Evolutionary conservation across 768 basidiomycete genomes (phyloP).

Genomic region (Lyophyllum decastes): DNA sequence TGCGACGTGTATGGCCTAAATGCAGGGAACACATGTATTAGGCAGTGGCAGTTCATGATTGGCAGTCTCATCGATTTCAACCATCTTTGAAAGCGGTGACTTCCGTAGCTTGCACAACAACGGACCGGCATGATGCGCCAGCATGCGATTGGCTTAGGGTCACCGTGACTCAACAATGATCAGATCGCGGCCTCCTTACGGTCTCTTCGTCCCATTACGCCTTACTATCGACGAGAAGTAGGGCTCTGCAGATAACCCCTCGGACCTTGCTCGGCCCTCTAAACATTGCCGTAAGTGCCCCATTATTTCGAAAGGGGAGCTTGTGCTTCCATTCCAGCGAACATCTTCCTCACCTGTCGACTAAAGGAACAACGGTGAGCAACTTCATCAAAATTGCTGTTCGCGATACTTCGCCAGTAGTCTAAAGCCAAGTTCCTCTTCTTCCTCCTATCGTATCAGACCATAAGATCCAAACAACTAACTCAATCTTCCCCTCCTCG

Average conservation of each 20-base stretch:
- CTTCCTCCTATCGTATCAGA: neutral
- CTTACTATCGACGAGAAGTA: constrained; percentile 6
- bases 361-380: neutral
- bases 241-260: constrained; percentile 5
- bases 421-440: constrained; percentile 4
- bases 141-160: neutral
- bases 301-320: constrained; percentile 5
- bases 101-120: neutral
- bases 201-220: constrained; percentile 1
- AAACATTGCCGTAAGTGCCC: constrained; percentile 1
- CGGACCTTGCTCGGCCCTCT: constrained; percentile 15
- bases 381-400: neutral
- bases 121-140: neutral
- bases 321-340: constrained; percentile 2
- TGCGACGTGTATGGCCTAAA: constrained; percentile 2
- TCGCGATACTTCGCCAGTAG: constrained; percentile 14
- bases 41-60: constrained; percentile 10
- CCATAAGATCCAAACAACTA: constrained; percentile 4
- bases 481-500: constrained; percentile 6
- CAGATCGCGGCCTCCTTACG: constrained; percentile 3
- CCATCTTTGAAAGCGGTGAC: neutral
- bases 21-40: neutral
- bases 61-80: neutral
- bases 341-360: neutral
- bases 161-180: constrained; percentile 7